Evolutionary conservation across 2,329 filamentous ascomycete genomes (phyloP), one percentile per base, ranked within the genome.

Genomic region (Apiospora rasikravindrae): DNA sequence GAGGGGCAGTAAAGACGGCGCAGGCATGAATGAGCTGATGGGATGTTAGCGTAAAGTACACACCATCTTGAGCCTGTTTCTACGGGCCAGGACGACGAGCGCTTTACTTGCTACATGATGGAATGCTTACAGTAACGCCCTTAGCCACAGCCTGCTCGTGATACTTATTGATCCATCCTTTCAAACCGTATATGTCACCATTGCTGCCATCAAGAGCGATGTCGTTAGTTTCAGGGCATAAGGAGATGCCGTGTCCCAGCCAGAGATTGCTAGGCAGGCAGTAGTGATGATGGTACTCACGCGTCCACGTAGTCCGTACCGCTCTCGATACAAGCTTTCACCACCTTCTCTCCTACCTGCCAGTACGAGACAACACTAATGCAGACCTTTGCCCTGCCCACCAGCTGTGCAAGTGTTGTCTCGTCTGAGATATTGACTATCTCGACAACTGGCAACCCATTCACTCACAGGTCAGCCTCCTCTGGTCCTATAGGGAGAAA

Each of bases 231-330:
- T n/a, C 33, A 4, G 19, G 19, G n/a, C 3, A 14, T n/a, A 2
- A 64, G 57, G 19, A 64, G 22, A n/a, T 10, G 11, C 4, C 10
- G n/a, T 13, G 14, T 26, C n/a, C n/a, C 24, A 10, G n/a, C 4
- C 47, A 24, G 47, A 8, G 11, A n/a, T n/a, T 11, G n/a, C 14
- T 1, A 68, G 19, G 11, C 40, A 29, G 29, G 26, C 44, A 47
- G 13, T 19, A 29, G 13, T 10, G 37, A 69, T 44, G 19, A 49
- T 49, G 19, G n/a, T 3, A 74, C 75, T 72, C 69, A 76, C 76
- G 73, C 73, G 26, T 77, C 77, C 37, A 77, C 33, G 49, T 77
- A 77, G 64, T 77, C 76, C 19, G 75, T 77, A 14, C 73, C 57
- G 66, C 74, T 76, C 61, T 74, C 73, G 24, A 77, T 22, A 68